Conservation (phyloP, 148 eudicot genomes). For the Silene conica region DNA sequence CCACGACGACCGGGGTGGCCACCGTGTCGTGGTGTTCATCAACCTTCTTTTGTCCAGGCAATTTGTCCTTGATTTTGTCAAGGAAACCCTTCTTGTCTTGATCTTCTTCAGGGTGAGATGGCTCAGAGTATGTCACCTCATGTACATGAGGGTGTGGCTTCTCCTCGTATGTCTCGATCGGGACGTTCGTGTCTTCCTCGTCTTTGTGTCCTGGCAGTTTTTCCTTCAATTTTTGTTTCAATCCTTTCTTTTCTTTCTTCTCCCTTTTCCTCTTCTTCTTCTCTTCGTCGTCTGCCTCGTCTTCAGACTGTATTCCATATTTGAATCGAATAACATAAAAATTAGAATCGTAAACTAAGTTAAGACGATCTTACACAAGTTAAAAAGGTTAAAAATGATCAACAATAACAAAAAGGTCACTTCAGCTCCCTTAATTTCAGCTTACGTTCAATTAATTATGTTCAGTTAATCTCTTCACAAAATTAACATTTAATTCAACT, state of each 20-base stretch:
- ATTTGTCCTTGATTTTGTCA: constrained; percentile 49
- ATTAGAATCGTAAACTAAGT: too few species aligned
- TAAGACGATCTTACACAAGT: too few species aligned
- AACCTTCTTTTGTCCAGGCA: constrained; percentile 44
- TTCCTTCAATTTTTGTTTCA: constrained; percentile 34
- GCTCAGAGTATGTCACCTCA: constrained; percentile 23
- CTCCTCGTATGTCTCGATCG: constrained; percentile 25
- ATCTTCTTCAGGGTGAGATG: constrained; percentile 10
- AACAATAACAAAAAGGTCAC: too few species aligned
- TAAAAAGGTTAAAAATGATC: too few species aligned
- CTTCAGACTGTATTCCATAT: constrained; percentile 40
- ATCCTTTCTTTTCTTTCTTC: constrained; percentile 33
- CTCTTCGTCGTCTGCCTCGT: constrained; percentile 41
- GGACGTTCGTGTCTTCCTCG: constrained; percentile 31
- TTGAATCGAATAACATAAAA: too few species aligned
- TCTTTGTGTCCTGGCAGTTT: constrained; percentile 29
- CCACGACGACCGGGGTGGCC: not conserved
- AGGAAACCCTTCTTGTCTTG: constrained; percentile 45
- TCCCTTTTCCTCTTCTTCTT: constrained; percentile 33
- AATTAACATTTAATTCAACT: too few species aligned
- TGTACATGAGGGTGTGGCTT: constrained; percentile 16
- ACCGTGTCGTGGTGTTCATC: constrained; percentile 20
- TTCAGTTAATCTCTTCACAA: too few species aligned
- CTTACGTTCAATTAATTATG: too few species aligned
- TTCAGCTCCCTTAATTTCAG: too few species aligned